Evolutionary conservation across 2,329 filamentous ascomycete species (phyloP), one percentile per base, ranked within the genome.

Genomic region (Penicillium sp.): DNA sequence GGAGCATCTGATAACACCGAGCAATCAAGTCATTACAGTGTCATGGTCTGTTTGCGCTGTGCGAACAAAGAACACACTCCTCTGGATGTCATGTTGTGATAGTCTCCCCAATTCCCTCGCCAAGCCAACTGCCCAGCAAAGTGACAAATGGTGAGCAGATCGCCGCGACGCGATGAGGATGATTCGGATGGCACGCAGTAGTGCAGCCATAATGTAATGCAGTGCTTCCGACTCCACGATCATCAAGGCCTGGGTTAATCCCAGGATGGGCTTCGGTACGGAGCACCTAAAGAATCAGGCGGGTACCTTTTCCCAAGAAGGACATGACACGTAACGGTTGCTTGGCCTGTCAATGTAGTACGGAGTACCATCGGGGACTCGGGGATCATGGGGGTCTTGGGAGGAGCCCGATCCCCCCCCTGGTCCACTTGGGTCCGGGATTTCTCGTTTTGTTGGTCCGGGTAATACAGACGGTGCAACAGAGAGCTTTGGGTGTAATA

Each of bases 311-410:
- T 61, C 66, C 69, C 53, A 68, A 68, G 60, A 59, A 14, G 62
- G 68, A 56, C 53, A 62, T 72, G 70, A 73, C 70, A 73, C 67
- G 70, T 71, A 71, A 72, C 68, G 70, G 67, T 55, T 43, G 55
- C 46, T 43, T 46, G 14, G 14, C 24, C 11, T 37, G 52, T 19
- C 47, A 35, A 22, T 19, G 9, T 19, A n/a, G 19, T 27, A 14
- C 35, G 10, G 18, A n/a, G 19, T 27, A 14, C 35, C 36, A 27
- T 54, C 59, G 59, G 51, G 56, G 54, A 58, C n/a, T 61, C 56
- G 56, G 60, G 58, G 57, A 52, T 35, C 44, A 43, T n/a, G 37
- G 55, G 43, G 40, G 11, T 22, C 36, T 40, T n/a, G 35, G 50
- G 19, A 35, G 19, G 14, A 40, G 33, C 49, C 35, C 49, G 49